phyloP scores from a whole-genome alignment of 2,329 filamentous ascomycete species.

The Rhexocercosporidium sp. region DNA sequence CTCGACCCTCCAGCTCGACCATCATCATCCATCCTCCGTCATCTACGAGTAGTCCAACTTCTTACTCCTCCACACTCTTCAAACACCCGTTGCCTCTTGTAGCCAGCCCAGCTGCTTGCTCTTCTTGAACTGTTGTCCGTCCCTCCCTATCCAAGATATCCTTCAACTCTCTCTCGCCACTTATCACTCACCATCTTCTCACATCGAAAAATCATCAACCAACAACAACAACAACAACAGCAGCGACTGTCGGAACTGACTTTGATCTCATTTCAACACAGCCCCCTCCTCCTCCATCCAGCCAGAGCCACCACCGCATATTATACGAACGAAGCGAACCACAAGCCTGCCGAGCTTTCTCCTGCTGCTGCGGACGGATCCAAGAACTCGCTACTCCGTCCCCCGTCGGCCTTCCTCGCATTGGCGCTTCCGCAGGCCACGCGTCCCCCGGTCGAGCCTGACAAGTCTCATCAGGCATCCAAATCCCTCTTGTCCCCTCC shows the following conservation, averaged over 20 bases:
- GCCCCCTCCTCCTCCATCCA: neutral
- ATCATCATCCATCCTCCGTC: too few species aligned
- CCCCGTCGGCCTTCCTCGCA: constrained; percentile 8
- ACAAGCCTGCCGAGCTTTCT: too few species aligned
- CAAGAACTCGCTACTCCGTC: constrained; percentile 8
- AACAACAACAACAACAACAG: neutral
- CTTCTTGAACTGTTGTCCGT: neutral
- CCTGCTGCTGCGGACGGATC: constrained; percentile 14
- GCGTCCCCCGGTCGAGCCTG: constrained; percentile 28
- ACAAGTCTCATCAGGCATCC: constrained; percentile 29
- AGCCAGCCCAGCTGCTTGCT: constrained; percentile 4
- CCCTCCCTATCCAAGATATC: too few species aligned
- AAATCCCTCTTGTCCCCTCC: constrained; percentile 20
- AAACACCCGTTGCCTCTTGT: neutral
- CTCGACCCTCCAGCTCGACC: too few species aligned
- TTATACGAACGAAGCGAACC: neutral
- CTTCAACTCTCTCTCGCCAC: too few species aligned
- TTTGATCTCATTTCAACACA: neutral
- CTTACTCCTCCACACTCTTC: neutral
- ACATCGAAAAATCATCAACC: neutral
- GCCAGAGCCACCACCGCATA: neutral
- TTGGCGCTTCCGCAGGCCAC: constrained; percentile 27
- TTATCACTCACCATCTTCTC: neutral
- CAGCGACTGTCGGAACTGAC: too few species aligned
- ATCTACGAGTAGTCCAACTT: too few species aligned